phyloP scores from a whole-genome alignment of 2,329 filamentous ascomycete genomes.

The Thyridium curvatum region DNA sequence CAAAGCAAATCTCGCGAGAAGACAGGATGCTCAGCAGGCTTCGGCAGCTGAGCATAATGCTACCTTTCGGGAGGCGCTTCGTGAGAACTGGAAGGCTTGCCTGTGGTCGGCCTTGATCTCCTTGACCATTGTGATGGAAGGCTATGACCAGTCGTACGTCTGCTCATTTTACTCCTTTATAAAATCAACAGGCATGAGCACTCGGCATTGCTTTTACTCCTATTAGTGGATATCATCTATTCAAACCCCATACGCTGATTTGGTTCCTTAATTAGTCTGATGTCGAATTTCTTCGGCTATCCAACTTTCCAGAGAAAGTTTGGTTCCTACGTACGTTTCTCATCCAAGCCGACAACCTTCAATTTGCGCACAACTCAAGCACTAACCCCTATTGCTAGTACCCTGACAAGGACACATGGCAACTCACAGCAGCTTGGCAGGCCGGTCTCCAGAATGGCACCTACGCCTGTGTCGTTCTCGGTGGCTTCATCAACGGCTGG shows the following conservation, averaged over 20 bases:
- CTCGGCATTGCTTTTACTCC: no score
- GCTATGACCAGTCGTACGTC: constrained; percentile 36
- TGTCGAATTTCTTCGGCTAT: constrained; percentile 17
- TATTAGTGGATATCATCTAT: no score
- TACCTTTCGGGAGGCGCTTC: constrained; percentile 12
- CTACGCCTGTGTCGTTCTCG: constrained; percentile 40
- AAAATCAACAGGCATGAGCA: no score
- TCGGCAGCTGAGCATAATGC: constrained; percentile 4
- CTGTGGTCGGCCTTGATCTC: constrained; percentile 11
- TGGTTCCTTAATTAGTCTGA: constrained; percentile 14
- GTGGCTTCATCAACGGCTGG: constrained; percentile 41
- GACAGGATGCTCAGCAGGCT: no score
- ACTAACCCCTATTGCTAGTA: no score
- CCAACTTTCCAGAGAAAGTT: neutral
- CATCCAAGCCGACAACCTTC: no score
- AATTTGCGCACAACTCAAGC: no score
- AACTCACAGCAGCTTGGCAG: constrained; percentile 44
- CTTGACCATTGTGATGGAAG: constrained; percentile 38
- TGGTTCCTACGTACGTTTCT: constrained; percentile 6
- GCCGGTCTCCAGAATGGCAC: constrained; percentile 30
- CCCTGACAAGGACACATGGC: constrained; percentile 18
- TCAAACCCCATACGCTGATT: neutral
- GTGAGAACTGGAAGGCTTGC: constrained; percentile 10
- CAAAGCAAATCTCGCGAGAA: no score
- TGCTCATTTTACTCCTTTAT: constrained; percentile 2